Percentiles rank a stretch among this genome's conserved stretches.
phyloP scores from a whole-genome alignment of 305 asterid species.

The Fraxinus sp. region DNA sequence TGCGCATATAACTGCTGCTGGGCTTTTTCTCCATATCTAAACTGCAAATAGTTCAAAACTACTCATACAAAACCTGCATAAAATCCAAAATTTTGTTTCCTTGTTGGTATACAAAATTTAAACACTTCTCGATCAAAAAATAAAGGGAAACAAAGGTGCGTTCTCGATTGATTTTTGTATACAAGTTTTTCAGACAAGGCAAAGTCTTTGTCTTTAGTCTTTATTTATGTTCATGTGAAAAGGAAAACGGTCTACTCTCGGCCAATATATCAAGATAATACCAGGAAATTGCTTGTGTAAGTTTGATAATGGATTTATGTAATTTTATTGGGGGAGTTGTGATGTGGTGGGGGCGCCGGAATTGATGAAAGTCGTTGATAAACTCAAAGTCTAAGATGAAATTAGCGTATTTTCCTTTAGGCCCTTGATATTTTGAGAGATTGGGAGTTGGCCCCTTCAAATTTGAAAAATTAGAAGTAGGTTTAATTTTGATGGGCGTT shows the following conservation, averaged over 20 bases:
- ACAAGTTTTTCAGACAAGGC: background rate
- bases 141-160: background rate
- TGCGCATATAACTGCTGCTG: slow-evolving; percentile 32
- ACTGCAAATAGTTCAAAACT: slow-evolving; percentile 9
- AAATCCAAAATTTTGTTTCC: slow-evolving; percentile 2
- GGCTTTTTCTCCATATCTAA: slow-evolving; percentile 40
- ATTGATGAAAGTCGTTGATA: slow-evolving; percentile 35
- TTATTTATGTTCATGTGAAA: slow-evolving; percentile 23
- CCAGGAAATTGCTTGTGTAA: slow-evolving; percentile 35
- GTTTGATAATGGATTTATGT: background rate
- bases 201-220: slow-evolving; percentile 18
- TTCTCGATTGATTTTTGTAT: background rate
- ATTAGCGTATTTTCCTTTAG: slow-evolving; percentile 22
- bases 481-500: background rate
- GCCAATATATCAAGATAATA: slow-evolving; percentile 34
- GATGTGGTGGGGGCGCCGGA: slow-evolving; percentile 27
- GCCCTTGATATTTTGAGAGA: slow-evolving; percentile 3
- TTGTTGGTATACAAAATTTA: background rate
- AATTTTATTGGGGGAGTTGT: slow-evolving; percentile 22
- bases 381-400: slow-evolving; percentile 35
- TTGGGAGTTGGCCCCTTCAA: background rate
- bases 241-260: slow-evolving; percentile 20
- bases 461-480: background rate
- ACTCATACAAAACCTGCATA: slow-evolving; percentile 18
- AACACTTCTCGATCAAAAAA: background rate